phyloP scores from a whole-genome alignment of 164 flowering plant genomes.

The Umbilicus rupestris region DNA sequence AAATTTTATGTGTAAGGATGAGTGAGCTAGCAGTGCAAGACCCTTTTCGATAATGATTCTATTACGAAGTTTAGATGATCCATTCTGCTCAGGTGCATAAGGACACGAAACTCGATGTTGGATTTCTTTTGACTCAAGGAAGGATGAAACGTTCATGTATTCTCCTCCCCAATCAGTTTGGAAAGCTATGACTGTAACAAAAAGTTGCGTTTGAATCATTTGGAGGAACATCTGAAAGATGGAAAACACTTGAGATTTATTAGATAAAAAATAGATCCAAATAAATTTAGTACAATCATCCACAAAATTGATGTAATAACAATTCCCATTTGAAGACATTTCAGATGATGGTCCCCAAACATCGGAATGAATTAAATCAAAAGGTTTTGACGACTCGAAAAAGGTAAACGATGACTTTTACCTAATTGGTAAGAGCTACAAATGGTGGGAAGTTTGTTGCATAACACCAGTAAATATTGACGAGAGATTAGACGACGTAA shows the following conservation, averaged over 20 bases:
- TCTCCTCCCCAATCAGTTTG: not conserved
- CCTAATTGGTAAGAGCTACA: too few species aligned
- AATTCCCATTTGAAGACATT: not conserved
- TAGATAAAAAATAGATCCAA: not conserved
- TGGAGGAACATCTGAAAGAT: not conserved
- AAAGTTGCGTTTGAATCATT: constrained; percentile 4
- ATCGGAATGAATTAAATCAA: constrained; percentile 10
- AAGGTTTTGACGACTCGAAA: not conserved
- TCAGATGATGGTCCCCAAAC: constrained; percentile 3
- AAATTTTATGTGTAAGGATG: not conserved
- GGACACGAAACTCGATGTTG: too few species aligned
- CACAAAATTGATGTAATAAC: not conserved
- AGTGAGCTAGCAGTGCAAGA: not conserved
- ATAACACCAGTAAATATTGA: not conserved
- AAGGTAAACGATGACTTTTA: not conserved
- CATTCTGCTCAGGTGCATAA: too few species aligned
- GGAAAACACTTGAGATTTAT: not conserved
- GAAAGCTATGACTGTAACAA: not conserved
- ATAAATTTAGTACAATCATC: not conserved
- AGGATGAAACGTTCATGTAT: not conserved
- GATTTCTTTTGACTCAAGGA: not conserved
- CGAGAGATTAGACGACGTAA: not conserved
- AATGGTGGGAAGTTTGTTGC: not conserved
- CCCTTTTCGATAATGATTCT: not conserved
- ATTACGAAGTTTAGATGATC: not conserved